These are phyloP conservation scores for Sugiyamaella valdiviana DNA, from an alignment of 805 yeast species.

Conservation along the genomic window DNA sequence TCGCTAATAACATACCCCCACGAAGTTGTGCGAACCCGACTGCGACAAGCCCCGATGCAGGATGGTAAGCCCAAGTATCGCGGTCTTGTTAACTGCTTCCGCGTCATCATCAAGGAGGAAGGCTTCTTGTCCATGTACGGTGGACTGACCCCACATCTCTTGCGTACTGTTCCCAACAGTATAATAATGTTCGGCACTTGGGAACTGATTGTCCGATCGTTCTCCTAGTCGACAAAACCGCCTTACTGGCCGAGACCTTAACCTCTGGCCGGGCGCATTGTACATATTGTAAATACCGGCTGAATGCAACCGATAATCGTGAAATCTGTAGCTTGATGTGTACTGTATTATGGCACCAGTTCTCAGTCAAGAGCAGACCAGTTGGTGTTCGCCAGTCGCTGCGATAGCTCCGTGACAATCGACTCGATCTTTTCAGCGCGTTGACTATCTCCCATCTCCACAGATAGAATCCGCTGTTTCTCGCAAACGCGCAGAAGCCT, in stretches of 20 bases:
- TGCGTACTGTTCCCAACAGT: constrained; percentile 96
- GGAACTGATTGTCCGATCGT: constrained; percentile 55
- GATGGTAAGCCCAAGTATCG: constrained; percentile 81
- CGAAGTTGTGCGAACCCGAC: constrained; percentile 91
- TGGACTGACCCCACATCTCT: constrained; percentile 92
- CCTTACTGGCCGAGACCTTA: neutral
- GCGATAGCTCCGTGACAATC: neutral
- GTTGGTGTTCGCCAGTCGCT: neutral
- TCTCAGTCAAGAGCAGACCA: too few relatives aligned
- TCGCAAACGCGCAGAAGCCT: constrained; percentile 4
- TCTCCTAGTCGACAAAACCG: constrained; percentile 4
- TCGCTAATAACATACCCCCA: constrained; percentile 93
- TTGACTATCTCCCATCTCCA: neutral
- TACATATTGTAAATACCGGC: neutral
- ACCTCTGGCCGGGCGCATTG: neutral
- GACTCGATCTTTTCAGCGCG: neutral
- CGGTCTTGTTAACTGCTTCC: constrained; percentile 84
- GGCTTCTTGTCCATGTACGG: constrained; percentile 93
- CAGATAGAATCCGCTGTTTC: constrained; percentile 9
- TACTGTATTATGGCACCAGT: too few relatives aligned
- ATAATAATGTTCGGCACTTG: constrained; percentile 99
- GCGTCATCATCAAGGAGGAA: constrained; percentile 80
- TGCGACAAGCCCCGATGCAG: constrained; percentile 86
- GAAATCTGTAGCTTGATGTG: too few relatives aligned
- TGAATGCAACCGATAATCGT: too few relatives aligned